phyloP scores from a whole-genome alignment of 116 monocot species.

The Posidonia oceanica region DNA sequence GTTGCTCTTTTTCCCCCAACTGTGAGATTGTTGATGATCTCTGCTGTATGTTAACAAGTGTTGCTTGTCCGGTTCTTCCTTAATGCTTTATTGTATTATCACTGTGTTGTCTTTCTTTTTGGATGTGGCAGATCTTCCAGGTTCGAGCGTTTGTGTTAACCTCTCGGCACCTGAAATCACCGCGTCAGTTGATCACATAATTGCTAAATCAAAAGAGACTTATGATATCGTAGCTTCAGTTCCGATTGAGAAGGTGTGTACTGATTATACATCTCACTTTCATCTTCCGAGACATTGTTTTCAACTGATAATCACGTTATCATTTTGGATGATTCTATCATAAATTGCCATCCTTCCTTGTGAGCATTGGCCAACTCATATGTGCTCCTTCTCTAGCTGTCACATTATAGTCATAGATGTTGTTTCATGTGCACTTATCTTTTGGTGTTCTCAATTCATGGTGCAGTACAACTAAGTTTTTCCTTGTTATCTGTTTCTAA shows the following conservation, averaged over 20 bases:
- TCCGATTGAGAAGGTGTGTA: constrained; percentile 60
- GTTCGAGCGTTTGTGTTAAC: constrained; percentile 42
- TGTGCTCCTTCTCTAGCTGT: too few species aligned
- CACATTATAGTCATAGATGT: too few species aligned
- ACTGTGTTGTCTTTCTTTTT: constrained; percentile 1
- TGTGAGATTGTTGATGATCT: not conserved
- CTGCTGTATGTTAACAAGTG: not conserved
- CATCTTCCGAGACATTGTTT: not conserved
- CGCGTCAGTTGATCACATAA: constrained; percentile 47
- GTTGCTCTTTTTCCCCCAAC: too few species aligned
- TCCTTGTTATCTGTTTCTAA: not conserved
- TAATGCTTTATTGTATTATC: not conserved
- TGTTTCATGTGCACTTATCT: too few species aligned
- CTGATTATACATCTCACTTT: not conserved
- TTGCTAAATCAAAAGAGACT: constrained; percentile 61
- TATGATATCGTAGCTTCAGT: constrained; percentile 69
- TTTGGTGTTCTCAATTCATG: not conserved
- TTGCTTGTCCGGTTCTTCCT: not conserved
- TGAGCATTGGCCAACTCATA: too few species aligned
- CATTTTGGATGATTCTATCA: too few species aligned
- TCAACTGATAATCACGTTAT: too few species aligned
- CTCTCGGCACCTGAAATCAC: constrained; percentile 71
- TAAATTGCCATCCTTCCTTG: too few species aligned
- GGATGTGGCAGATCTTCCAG: constrained; percentile 39
- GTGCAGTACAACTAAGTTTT: not conserved